Evolutionary conservation across 1,139 yeast species (phyloP).

Genomic region (Saccharomycopsis crataegensis): DNA sequence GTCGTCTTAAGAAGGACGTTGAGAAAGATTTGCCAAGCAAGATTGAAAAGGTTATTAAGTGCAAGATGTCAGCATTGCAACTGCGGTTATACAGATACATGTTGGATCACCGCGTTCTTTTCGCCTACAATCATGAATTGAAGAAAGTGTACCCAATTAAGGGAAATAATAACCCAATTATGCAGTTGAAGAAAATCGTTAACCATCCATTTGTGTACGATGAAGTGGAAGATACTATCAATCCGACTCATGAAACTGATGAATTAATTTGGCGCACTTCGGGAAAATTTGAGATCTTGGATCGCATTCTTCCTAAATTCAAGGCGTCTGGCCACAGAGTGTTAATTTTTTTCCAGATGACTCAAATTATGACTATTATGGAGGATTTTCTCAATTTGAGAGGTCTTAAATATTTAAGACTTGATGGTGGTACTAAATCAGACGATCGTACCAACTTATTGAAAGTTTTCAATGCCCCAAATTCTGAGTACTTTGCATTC

Average conservation of each 20-base stretch:
- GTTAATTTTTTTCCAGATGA: slow-evolving; percentile 79
- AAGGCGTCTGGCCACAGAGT: slow-evolving; percentile 73
- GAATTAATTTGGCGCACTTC: slow-evolving; percentile 68
- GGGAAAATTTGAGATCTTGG: slow-evolving; percentile 75
- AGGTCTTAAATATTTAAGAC: slow-evolving; percentile 62
- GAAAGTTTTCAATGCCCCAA: slow-evolving; percentile 62
- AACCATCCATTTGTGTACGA: slow-evolving; percentile 97
- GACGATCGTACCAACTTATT: slow-evolving; percentile 71
- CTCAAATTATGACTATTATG: slow-evolving; percentile 85
- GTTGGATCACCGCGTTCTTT: slow-evolving; percentile 62
- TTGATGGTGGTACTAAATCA: slow-evolving; percentile 79
- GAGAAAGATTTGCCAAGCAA: slow-evolving; percentile 95
- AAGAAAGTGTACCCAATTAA: slow-evolving; percentile 54
- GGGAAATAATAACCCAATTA: slow-evolving; percentile 83
- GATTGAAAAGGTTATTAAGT: slow-evolving; percentile 89
- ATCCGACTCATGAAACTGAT: slow-evolving; percentile 65
- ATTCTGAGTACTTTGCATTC: slow-evolving; percentile 71
- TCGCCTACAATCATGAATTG: slow-evolving; percentile 40
- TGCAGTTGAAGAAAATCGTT: slow-evolving; percentile 95
- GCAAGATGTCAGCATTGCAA: slow-evolving; percentile 89
- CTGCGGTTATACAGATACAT: slow-evolving; percentile 69
- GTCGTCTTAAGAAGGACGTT: slow-evolving; percentile 95
- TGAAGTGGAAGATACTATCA: slow-evolving; percentile 82
- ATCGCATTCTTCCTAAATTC: slow-evolving; percentile 67
- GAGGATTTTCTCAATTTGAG: slow-evolving; percentile 68